Base-by-base conservation (phyloP, 345 rosid genomes). In the Geranium rotundifolium region DNA sequence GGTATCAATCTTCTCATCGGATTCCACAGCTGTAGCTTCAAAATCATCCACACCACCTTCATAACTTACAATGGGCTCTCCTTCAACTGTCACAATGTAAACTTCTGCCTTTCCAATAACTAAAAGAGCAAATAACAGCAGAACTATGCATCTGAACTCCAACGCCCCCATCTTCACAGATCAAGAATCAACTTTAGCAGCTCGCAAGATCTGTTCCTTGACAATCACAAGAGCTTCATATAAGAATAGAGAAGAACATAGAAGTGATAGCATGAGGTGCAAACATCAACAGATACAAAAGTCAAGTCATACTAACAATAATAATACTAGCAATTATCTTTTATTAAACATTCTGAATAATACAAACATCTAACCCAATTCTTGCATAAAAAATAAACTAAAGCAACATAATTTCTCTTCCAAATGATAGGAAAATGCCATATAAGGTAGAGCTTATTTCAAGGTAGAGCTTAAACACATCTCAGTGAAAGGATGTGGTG, bases 41-140 rank as follows among this genome's bases (percentile, higher is more conserved):
- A 86, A 86, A 62, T 97, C 99, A 65, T 87, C 84, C 39, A 82
- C 79, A 31, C 95, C 96, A 63, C 99, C 99, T 71, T 41, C 72
- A 31, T 95, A 95, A 77, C 92, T 88, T 64, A 88, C 72, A 56
- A 88, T 78, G 58, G 99, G 97, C 72, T 95, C 99, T 69, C 91
- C 99, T 61, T 88, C 96, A 69, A 95, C 67, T 4, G 83, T 86
- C 61, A 85, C 96, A 17, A 95, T 80, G 75, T 88, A 95, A 74
- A 88, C 74, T 72, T 95, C 96, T 15, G 95, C 83, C 58, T 66
- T 76, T 65, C 64, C 85, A 55, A 56, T 52, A 12, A 63, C 59
- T 67, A 93, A 65, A 58, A 86, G 67, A 29, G 67, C 46, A 20
- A 72, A 72, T 10, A 82, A 52, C 41, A 74, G 56, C 46, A 88